Conservation (phyloP, 2,329 filamentous ascomycete species). For the Calonectria fujianensis region DNA sequence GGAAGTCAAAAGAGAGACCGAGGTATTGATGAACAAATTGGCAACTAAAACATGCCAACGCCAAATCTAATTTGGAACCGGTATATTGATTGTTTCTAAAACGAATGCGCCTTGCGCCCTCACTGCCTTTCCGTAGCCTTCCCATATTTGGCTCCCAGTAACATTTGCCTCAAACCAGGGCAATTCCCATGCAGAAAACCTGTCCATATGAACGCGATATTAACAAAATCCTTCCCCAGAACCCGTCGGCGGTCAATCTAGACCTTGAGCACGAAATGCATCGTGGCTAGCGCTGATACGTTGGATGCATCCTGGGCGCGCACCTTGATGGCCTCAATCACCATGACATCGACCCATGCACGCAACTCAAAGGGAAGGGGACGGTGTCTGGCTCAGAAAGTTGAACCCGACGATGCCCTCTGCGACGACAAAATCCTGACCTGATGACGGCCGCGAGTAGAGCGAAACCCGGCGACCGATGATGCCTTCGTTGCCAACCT, state of each 20-base stretch:
- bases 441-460: slow-evolving; percentile 52
- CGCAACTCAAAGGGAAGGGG: slow-evolving; percentile 32
- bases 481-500: slow-evolving; percentile 67
- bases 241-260: background rate
- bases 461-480: slow-evolving; percentile 70
- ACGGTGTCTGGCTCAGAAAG: slow-evolving; percentile 51
- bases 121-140: background rate
- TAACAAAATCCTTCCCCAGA: slow-evolving; percentile 19
- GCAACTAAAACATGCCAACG: no score
- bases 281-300: slow-evolving; percentile 26
- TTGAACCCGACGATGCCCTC: slow-evolving; percentile 73
- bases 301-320: background rate
- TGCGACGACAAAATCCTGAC: slow-evolving; percentile 60
- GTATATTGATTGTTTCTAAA: background rate
- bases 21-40: background rate
- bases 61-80: no score
- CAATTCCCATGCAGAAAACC: background rate
- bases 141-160: background rate
- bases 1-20: background rate
- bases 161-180: background rate
- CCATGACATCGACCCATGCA: background rate
- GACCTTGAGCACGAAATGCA: slow-evolving; percentile 1
- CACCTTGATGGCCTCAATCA: slow-evolving; percentile 47
- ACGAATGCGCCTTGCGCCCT: slow-evolving; percentile 17
- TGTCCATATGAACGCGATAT: background rate